Conservation (phyloP, 2,329 filamentous ascomycete species). For the Diaporthe aspalathi region DNA sequence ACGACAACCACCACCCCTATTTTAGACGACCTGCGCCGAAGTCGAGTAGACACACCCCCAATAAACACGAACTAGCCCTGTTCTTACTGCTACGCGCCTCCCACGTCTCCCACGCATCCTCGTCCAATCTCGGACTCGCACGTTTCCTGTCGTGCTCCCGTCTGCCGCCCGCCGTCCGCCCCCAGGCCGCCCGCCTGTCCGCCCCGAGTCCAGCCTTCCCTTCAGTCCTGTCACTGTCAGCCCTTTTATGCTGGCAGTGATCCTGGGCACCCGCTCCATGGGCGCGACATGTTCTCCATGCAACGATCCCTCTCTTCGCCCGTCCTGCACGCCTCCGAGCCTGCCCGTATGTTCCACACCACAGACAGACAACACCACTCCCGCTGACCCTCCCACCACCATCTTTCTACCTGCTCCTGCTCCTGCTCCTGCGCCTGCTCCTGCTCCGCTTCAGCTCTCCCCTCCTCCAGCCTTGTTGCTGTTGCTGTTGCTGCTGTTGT, state of each 20-base stretch:
- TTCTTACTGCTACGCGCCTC: background rate
- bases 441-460: background rate
- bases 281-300: constrained; percentile 70
- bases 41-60: constrained; percentile 2
- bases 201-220: background rate
- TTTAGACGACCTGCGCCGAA: background rate
- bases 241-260: constrained; percentile 42
- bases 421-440: background rate
- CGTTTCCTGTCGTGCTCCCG: constrained; percentile 23
- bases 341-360: constrained; percentile 63
- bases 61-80: background rate
- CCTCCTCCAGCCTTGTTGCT: background rate
- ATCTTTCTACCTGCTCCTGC: background rate
- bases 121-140: constrained; percentile 27
- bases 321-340: constrained; percentile 63
- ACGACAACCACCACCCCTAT: background rate
- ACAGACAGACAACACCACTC: background rate
- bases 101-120: background rate
- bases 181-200: background rate
- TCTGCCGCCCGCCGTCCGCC: background rate
- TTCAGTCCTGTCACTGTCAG: constrained; percentile 40
- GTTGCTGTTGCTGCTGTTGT: background rate
- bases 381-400: background rate
- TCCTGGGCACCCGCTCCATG: constrained; percentile 50
- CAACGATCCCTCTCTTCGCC: constrained; percentile 72